These are phyloP conservation scores for Trichoderma sp. DNA, from an alignment of 2,329 filamentous ascomycete genomes.

Conservation along the genomic window DNA sequence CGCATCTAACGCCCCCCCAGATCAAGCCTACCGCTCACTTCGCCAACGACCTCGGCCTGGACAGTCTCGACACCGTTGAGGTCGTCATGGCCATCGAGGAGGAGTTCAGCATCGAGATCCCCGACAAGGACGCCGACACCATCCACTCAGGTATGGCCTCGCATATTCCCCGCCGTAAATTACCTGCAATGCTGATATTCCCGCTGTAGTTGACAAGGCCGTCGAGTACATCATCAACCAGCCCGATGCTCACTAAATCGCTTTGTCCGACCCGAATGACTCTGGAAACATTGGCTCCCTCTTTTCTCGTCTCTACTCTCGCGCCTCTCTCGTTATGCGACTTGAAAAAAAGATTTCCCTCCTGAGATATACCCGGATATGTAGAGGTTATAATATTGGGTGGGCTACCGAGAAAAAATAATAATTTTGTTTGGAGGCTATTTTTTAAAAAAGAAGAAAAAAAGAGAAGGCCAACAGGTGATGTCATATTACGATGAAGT, in stretches of 20 bases:
- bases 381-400: background rate
- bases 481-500: background rate
- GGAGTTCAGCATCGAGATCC: conserved; percentile 89
- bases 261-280: conserved; percentile 16
- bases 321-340: conserved; percentile 15
- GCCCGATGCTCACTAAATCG: conserved; percentile 75
- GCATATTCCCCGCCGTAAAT: no score
- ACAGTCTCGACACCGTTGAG: conserved; percentile 97
- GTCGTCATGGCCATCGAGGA: conserved; percentile 99
- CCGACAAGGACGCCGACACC: conserved; percentile 91
- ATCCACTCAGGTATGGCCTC: conserved; percentile 83
- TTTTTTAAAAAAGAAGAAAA: background rate
- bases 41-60: conserved; percentile 92
- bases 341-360: background rate
- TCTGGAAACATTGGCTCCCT: conserved; percentile 16
- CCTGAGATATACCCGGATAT: conserved; percentile 20
- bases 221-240: conserved; percentile 92
- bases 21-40: conserved; percentile 86
- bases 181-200: conserved; percentile 20
- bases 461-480: background rate
- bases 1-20: conserved; percentile 47
- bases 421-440: conserved; percentile 1
- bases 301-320: background rate
- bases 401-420: background rate
- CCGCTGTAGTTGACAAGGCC: conserved; percentile 77